Evolutionary conservation across 805 yeast genomes (phyloP).

Genomic region (Citeromyces matritensis): DNA sequence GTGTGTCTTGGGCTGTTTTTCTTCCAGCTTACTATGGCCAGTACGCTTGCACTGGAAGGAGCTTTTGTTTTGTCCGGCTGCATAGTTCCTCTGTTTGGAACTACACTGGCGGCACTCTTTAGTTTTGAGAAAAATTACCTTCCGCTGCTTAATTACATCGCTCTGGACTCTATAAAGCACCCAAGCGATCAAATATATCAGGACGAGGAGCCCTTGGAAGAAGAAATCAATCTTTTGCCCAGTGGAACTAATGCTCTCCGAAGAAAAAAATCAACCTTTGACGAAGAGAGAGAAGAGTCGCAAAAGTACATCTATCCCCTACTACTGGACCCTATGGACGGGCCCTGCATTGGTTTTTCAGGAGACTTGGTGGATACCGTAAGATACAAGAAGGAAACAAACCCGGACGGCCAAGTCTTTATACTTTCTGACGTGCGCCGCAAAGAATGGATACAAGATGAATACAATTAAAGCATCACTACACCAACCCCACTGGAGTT

Average conservation of each 20-base stretch:
- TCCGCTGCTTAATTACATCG: slow-evolving; percentile 40
- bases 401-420: not conserved
- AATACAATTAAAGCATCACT: slow-evolving; percentile 47
- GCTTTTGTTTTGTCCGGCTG: slow-evolving; percentile 32
- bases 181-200: slow-evolving; percentile 3
- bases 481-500: slow-evolving; percentile 77
- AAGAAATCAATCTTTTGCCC: not conserved
- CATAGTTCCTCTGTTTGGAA: slow-evolving; percentile 30
- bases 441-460: not conserved
- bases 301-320: slow-evolving; percentile 35
- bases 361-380: slow-evolving; percentile 27
- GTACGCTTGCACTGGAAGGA: slow-evolving; percentile 45
- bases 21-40: slow-evolving; percentile 49
- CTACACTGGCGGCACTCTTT: slow-evolving; percentile 27
- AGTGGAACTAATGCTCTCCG: slow-evolving; percentile 3
- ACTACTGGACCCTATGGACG: slow-evolving; percentile 28
- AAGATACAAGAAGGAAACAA: slow-evolving; percentile 6
- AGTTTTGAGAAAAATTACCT: slow-evolving; percentile 38
- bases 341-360: slow-evolving; percentile 43
- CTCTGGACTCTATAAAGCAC: slow-evolving; percentile 38
- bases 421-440: not conserved
- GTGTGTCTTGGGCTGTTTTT: slow-evolving; percentile 37
- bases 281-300: slow-evolving; percentile 37
- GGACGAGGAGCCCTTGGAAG: not conserved
- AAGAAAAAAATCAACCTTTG: slow-evolving; percentile 33